These are phyloP conservation scores for Ceratocystis albifundus DNA, from an alignment of 2,329 filamentous ascomycete species.

Conservation along the genomic window DNA sequence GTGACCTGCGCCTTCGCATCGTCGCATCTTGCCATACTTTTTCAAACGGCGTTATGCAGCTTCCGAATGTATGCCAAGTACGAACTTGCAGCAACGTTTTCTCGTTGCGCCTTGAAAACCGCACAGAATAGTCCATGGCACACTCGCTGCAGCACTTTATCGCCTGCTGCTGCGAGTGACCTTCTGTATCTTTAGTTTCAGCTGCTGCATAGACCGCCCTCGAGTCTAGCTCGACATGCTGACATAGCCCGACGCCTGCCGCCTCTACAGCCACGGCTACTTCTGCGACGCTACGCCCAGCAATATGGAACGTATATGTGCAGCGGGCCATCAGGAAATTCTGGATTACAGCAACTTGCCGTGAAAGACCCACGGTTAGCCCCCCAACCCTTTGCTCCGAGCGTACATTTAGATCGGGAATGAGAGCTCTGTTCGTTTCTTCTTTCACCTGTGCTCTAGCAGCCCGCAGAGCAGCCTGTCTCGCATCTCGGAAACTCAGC, in stretches of 20 bases:
- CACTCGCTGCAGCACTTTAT: background rate
- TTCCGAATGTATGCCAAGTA: slow-evolving; percentile 19
- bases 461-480: slow-evolving; percentile 3
- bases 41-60: slow-evolving; percentile 11
- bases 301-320: background rate
- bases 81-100: background rate
- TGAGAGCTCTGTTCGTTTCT: background rate
- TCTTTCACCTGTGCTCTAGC: background rate
- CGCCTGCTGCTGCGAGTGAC: background rate
- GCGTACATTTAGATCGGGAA: no score
- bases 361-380: background rate
- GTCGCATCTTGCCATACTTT: slow-evolving; percentile 18
- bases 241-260: slow-evolving; percentile 6
- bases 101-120: background rate
- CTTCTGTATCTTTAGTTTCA: background rate
- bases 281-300: background rate
- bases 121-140: slow-evolving; percentile 13
- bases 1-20: background rate
- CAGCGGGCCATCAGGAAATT: background rate
- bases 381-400: no score
- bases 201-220: background rate
- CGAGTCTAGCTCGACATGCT: slow-evolving; percentile 13
- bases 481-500: slow-evolving; percentile 18
- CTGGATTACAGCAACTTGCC: background rate
- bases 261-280: background rate